Percentiles rank a stretch among this genome's conserved stretches.
Evolutionary conservation across 2,329 filamentous ascomycete genomes (phyloP).

Genomic region (Dactylellina parvicollis): DNA sequence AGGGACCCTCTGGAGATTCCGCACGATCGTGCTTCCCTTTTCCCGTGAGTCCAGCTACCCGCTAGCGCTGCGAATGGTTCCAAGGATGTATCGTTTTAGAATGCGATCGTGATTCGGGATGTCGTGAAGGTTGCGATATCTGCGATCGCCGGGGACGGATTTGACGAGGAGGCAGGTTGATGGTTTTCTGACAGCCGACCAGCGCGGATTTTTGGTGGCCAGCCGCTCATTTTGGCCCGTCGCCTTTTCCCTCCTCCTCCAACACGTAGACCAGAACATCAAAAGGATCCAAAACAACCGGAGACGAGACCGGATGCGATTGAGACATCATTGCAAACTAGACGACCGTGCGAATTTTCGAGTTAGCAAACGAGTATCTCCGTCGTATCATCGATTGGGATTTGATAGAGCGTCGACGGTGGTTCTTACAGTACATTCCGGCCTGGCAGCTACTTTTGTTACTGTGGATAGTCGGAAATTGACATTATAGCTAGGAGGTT

Average conservation of each 20-base stretch:
- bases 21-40: background rate
- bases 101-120: background rate
- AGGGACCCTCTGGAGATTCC: conserved; percentile 22
- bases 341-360: background rate
- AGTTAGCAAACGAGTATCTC: background rate
- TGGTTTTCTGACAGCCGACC: conserved; percentile 15
- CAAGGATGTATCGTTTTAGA: background rate
- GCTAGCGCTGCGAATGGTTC: background rate
- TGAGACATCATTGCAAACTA: background rate
- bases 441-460: too few relatives aligned
- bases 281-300: background rate
- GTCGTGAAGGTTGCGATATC: background rate
- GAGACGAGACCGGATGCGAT: background rate
- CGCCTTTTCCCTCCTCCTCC: background rate
- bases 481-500: background rate
- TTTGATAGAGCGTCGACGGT: too few relatives aligned
- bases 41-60: background rate
- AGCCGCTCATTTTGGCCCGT: background rate
- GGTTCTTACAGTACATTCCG: too few relatives aligned
- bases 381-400: too few relatives aligned
- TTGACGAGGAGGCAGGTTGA: background rate
- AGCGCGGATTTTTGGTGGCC: conserved; percentile 17
- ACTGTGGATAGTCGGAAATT: too few relatives aligned
- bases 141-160: background rate
- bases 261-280: background rate